Evolutionary conservation across 306 rosid genomes (phyloP).

Genomic region (Cicer cuneatum): DNA sequence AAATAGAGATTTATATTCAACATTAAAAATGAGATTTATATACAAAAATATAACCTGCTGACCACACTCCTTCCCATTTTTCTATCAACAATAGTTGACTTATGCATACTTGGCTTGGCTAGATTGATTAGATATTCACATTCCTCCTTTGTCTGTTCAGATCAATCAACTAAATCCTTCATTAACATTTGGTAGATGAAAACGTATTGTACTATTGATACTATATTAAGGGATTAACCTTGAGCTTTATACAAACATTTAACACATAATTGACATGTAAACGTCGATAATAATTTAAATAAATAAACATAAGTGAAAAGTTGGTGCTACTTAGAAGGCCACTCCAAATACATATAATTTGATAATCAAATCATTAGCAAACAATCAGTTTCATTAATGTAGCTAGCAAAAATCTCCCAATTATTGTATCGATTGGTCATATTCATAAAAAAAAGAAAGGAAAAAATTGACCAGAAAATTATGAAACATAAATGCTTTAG

Average conservation of each 20-base stretch:
- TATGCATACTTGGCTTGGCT: constrained; percentile 76
- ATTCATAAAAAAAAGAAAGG: not conserved
- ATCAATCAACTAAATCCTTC: constrained; percentile 46
- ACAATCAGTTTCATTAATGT: not conserved
- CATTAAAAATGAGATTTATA: constrained; percentile 20
- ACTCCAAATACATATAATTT: not conserved
- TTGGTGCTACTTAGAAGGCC: not conserved
- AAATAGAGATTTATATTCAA: constrained; percentile 32
- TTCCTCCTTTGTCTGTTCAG: constrained; percentile 76
- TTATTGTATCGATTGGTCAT: too few species aligned
- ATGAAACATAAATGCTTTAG: constrained; percentile 86
- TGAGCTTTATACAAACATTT: not conserved
- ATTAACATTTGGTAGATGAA: constrained; percentile 33
- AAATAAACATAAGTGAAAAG: not conserved
- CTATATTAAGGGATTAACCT: constrained; percentile 10
- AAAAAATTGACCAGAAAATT: constrained; percentile 72
- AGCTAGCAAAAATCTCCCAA: not conserved
- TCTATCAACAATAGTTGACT: constrained; percentile 80
- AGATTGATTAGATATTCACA: constrained; percentile 79
- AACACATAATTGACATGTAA: not conserved
- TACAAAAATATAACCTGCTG: constrained; percentile 68
- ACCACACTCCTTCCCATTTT: constrained; percentile 83
- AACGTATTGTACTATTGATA: not conserved
- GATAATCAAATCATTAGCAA: not conserved
- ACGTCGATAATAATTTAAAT: too few species aligned